Base-by-base conservation (phyloP, 352 stramenopile genomes). In the Aphanomyces cochlioides region DNA sequence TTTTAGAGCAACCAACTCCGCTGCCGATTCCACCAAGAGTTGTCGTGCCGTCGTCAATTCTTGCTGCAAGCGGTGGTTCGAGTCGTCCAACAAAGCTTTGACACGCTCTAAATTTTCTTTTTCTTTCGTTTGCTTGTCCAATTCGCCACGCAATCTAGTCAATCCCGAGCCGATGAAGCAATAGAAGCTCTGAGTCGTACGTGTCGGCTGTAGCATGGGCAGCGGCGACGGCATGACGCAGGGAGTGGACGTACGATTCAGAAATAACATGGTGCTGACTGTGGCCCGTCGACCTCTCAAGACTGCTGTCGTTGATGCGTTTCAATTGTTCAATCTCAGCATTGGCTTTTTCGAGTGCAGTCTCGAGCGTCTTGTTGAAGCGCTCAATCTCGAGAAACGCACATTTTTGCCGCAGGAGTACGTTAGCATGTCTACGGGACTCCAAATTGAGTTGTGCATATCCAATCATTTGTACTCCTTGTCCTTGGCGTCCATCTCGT, bases 401-500 rank as follows among this genome's bases (percentile, higher is more conserved):
- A 7, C 17, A 67, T 36, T 67, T 67, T 50, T 67, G 59, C 19
- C 43, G 59, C 6, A 67, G 13, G 7, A 67, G 41, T 13, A 56
- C 21, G 41, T 67, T 45, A 1, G 7, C 19, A 36, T 67, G 40
- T 17, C 59, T 67, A 67, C 5, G 15, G 12, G 28, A 53, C 38
- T 38, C 12, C 38, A 19, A 5, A 15, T 17, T 41, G 6, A 28
- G 6, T 3, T 19, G 5, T 19, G 10, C 34, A 53, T 15, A 40
- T 40, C 7, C 37, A 48, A 2, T 19, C 28, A n/a, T 17, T 19
- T 3, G 10, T 56, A 56, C 59, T n/a, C 57, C n/a, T 17, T 19
- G 7, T 67, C 59, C 39, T 43, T 41, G 41, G 59, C 59, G 21
- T 28, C 43, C 59, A 56, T 67, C 43, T 67, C 59, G 40, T 67